Base-by-base conservation (phyloP, 768 basidiomycete species). In the Calvatia gigantea region DNA sequence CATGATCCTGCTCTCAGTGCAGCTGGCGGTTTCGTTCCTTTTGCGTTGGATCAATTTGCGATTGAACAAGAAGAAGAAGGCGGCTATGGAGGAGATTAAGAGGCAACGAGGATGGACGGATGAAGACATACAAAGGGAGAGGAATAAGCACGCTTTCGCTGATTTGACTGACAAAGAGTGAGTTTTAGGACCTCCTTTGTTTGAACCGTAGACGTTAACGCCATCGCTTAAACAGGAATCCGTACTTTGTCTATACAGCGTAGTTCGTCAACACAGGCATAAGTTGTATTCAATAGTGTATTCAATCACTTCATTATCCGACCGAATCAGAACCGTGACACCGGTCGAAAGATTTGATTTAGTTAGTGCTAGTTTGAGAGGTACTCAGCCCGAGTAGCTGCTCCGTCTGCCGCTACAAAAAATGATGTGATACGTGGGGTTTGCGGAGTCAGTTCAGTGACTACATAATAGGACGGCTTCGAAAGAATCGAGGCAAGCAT, bases 91-190 rank as follows among this genome's bases (percentile, higher is more conserved):
- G 33, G 75, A 75, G 41, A 66, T 75, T 60, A 82, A 74, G 64
- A 71, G 67, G 3, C 67, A 71, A 11, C 66, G 66, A n/a, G 80
- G 80, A 3, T 86, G 86, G 85, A 73, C 78, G 0, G 78, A 84
- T 41, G 76, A 65, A 5, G 83, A 87, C 52, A 67, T 87, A 15
- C 77, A 79, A 61, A 72, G 74, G 49, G 82, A 86, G 63, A 73
- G 82, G 17, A 82, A 85, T 56, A 73, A 76, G 46, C 76, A 84
- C 51, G 85, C 84, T 17, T 86, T 87, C 65, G 70, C 78, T 23
- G 84, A 87, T 64, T 60, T 84, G 52, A 85, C 84, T 3, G 84
- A 86, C 66, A 81, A 78, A 62, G 79, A 84, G 81, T 85, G 57
- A 65, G 82, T 70, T 38, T 44, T 23, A 32, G 27, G 23, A 1